These are phyloP conservation scores for Lasiosphaeria miniovina DNA, from an alignment of 495 filamentous ascomycete species.

Conservation along the genomic window DNA sequence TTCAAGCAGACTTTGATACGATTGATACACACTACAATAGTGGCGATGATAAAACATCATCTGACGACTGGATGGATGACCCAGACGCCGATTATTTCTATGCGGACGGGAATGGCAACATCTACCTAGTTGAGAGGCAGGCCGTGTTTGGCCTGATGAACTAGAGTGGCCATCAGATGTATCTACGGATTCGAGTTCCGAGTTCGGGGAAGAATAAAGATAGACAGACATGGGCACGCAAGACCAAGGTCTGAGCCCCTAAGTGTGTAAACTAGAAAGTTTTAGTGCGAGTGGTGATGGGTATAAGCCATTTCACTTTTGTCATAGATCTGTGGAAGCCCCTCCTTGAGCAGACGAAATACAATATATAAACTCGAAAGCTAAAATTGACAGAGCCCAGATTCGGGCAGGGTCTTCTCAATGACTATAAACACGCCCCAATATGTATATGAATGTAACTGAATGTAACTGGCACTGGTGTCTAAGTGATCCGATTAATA, in stretches of 20 bases:
- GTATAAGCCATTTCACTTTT: no score
- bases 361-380: no score
- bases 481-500: neutral
- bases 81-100: slow-evolving; percentile 28
- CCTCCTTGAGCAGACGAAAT: no score
- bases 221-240: no score
- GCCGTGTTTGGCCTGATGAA: neutral
- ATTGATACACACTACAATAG: neutral
- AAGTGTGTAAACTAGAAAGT: no score
- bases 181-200: neutral
- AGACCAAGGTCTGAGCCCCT: no score
- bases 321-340: no score
- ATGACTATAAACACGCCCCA: neutral
- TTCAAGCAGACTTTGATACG: neutral
- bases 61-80: neutral
- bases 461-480: neutral
- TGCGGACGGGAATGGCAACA: slow-evolving; percentile 23
- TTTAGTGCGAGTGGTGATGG: no score
- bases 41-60: neutral
- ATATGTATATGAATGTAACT: neutral
- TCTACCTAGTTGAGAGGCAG: slow-evolving; percentile 14
- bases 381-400: no score
- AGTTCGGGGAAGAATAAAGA: no score
- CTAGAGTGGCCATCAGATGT: neutral
- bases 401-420: no score